These are phyloP conservation scores for Sutorius australiensis DNA, from an alignment of 768 basidiomycete species.

Conservation along the genomic window DNA sequence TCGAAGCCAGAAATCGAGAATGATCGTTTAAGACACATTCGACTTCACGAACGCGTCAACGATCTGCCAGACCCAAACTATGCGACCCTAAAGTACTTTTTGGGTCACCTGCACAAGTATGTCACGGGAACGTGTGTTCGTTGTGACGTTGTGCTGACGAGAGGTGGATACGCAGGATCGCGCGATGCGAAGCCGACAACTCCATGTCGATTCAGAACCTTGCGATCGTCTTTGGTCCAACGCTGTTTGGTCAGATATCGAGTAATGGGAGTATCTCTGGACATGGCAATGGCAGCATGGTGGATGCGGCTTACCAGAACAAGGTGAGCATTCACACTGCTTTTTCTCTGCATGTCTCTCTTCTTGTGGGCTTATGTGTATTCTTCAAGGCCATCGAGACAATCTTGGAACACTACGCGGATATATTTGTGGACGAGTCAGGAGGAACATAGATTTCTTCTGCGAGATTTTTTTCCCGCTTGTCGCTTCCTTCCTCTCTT, in stretches of 20 bases:
- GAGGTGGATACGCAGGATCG: slow-evolving; percentile 52
- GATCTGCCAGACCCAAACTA: slow-evolving; percentile 99
- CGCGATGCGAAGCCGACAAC: slow-evolving; percentile 70
- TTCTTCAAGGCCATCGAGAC: slow-evolving; percentile 83
- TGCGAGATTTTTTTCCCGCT: neutral
- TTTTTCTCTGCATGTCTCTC: neutral
- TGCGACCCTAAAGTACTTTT: slow-evolving; percentile 90
- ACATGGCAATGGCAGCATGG: slow-evolving; percentile 53
- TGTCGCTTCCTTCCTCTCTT: neutral
- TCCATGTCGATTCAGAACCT: slow-evolving; percentile 93
- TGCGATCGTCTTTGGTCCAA: slow-evolving; percentile 97
- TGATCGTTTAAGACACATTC: slow-evolving; percentile 90
- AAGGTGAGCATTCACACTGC: slow-evolving; percentile 39
- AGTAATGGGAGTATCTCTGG: slow-evolving; percentile 40
- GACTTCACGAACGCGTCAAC: slow-evolving; percentile 95
- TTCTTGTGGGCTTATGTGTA: neutral
- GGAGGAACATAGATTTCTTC: slow-evolving; percentile 24
- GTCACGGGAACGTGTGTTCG: slow-evolving; percentile 15
- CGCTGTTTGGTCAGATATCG: slow-evolving; percentile 76
- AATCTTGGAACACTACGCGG: slow-evolving; percentile 88
- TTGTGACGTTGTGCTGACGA: slow-evolving; percentile 6
- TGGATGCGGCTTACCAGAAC: slow-evolving; percentile 70
- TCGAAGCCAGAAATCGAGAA: slow-evolving; percentile 73
- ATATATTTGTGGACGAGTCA: slow-evolving; percentile 93
- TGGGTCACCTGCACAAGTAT: slow-evolving; percentile 90